Percentiles rank a stretch among this genome's conserved stretches.
These are phyloP conservation scores for Mycena metata DNA, from an alignment of 768 basidiomycete genomes.

Conservation along the genomic window DNA sequence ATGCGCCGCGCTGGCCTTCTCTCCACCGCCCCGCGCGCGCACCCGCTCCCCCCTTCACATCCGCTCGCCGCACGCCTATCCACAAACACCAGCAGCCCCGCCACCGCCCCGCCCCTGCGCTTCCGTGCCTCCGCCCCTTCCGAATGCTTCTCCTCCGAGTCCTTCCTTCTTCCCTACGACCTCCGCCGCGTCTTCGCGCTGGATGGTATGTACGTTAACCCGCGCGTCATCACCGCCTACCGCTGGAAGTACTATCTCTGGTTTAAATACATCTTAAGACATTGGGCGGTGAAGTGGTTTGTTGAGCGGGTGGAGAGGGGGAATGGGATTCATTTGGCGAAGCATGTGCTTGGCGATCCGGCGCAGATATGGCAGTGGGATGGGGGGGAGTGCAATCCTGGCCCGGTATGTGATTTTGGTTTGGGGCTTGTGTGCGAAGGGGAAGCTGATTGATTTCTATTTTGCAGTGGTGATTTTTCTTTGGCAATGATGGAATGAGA, in stretches of 20 bases:
- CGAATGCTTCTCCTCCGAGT: conserved; percentile 54
- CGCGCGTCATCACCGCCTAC: conserved; percentile 53
- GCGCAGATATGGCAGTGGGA: neutral
- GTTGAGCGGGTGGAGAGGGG: neutral
- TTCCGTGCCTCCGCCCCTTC: conserved; percentile 43
- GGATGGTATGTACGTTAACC: conserved; percentile 51
- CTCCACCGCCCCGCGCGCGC: conserved; percentile 29
- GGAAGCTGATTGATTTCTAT: too few relatives aligned
- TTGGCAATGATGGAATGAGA: too few relatives aligned
- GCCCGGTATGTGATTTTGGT: neutral
- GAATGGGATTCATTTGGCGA: neutral
- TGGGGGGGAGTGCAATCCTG: conserved; percentile 3
- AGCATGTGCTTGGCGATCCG: neutral
- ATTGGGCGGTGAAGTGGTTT: conserved; percentile 45
- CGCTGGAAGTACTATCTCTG: conserved; percentile 49
- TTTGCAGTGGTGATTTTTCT: too few relatives aligned
- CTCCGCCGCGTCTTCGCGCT: conserved; percentile 53
- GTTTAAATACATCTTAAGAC: conserved; percentile 51
- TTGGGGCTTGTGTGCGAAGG: neutral
- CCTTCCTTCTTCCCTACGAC: conserved; percentile 57
- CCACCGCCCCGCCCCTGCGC: conserved; percentile 44
- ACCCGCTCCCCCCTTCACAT: conserved; percentile 41
- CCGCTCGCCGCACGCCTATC: conserved; percentile 36
- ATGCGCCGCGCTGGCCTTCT: conserved; percentile 48
- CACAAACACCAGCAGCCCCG: conserved; percentile 38